Conservation (phyloP, 768 basidiomycete species). For the Xerocomellus dryophilus region DNA sequence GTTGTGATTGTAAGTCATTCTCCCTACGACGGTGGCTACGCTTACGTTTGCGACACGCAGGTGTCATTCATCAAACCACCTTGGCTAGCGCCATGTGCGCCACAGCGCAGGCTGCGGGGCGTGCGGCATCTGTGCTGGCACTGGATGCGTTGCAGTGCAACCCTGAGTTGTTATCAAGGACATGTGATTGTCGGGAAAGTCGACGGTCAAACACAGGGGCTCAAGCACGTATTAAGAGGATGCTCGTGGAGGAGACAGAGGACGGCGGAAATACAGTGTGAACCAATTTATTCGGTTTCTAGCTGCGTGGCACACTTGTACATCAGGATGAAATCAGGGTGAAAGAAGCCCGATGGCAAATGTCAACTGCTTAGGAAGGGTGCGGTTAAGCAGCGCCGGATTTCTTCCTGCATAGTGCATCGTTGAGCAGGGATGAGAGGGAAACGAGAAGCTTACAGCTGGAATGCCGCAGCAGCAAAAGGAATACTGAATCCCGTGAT, state of each 20-base stretch:
- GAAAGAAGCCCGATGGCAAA: neutral
- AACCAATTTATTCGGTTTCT: constrained; percentile 4
- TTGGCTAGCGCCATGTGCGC: constrained; percentile 56
- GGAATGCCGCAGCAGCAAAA: constrained; percentile 57
- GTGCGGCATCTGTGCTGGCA: constrained; percentile 60
- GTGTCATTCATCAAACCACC: constrained; percentile 63
- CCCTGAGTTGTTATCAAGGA: constrained; percentile 55
- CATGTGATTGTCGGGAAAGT: constrained; percentile 61
- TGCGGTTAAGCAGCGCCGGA: constrained; percentile 26
- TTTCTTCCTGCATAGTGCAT: constrained; percentile 39
- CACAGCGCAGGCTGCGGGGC: constrained; percentile 52
- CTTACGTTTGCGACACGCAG: constrained; percentile 37
- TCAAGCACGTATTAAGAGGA: constrained; percentile 36
- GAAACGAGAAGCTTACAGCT: constrained; percentile 50
- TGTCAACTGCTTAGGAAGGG: constrained; percentile 5
- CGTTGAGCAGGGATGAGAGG: neutral
- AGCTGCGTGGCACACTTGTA: constrained; percentile 4
- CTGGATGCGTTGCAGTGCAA: constrained; percentile 68
- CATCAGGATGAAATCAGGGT: neutral
- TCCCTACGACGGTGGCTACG: constrained; percentile 6
- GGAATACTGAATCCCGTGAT: constrained; percentile 62
- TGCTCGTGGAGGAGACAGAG: constrained; percentile 26
- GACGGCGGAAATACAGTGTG: constrained; percentile 16
- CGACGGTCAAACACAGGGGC: constrained; percentile 35
- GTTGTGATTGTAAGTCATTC: constrained; percentile 50